Conservation (phyloP, 371 early-diverging fungal species). For the Dinochytrium kinnereticum region DNA sequence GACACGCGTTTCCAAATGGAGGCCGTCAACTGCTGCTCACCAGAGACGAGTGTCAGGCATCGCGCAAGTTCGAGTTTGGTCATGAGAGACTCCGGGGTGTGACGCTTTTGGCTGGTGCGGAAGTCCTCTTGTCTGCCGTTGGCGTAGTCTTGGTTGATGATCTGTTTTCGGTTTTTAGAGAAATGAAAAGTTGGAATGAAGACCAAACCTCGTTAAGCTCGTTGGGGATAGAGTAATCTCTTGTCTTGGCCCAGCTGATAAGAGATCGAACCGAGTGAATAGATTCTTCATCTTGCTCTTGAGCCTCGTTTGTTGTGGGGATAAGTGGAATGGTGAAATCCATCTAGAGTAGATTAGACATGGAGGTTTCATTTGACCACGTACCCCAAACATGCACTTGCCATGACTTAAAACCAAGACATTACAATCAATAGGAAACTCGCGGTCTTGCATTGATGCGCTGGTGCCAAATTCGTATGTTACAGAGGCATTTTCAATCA, state of each 20-base stretch:
- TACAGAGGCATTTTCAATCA: conserved; percentile 33
- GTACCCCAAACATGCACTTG: conserved; percentile 38
- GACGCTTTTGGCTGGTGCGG: neutral
- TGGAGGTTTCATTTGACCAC: no score
- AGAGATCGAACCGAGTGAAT: no score
- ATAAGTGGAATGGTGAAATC: no score
- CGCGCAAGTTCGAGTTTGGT: conserved; percentile 43
- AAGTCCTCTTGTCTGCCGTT: conserved; percentile 23
- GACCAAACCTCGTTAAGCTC: no score
- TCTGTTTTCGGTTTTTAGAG: conserved; percentile 19
- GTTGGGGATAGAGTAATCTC: no score
- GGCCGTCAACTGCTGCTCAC: conserved; percentile 21
- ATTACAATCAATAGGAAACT: conserved; percentile 32
- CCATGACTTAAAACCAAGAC: conserved; percentile 38
- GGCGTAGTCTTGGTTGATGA: conserved; percentile 25
- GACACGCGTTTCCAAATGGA: conserved; percentile 38
- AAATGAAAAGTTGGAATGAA: no score
- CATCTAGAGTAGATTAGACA: no score
- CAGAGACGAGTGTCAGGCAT: conserved; percentile 21
- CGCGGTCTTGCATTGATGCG: neutral
- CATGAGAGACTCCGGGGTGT: conserved; percentile 26
- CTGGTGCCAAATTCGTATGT: conserved; percentile 36
- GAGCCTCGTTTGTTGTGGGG: no score
- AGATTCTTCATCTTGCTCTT: no score
- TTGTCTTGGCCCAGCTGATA: no score